These are phyloP conservation scores for Yarrowia sp. DNA, from an alignment of 805 yeast genomes.

Conservation along the genomic window DNA sequence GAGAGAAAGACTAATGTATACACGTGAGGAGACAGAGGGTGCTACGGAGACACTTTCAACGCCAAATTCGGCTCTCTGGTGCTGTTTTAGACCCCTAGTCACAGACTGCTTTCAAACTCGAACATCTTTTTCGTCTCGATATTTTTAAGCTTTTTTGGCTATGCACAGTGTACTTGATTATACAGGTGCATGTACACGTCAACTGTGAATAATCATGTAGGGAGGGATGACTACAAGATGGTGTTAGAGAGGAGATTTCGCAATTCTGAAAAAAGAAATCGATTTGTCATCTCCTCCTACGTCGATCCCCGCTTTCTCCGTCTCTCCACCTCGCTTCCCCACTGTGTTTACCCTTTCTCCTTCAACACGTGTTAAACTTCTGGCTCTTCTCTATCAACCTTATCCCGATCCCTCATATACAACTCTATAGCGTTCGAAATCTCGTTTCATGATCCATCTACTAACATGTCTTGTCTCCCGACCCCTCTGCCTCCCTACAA, in stretches of 20 bases:
- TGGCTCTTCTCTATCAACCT: slow-evolving; percentile 12
- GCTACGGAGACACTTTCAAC: too few species aligned
- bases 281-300: too few species aligned
- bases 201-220: slow-evolving; percentile 13
- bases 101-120: slow-evolving; percentile 17
- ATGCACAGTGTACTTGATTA: neutral
- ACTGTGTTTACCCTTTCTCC: neutral
- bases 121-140: neutral
- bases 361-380: slow-evolving; percentile 9
- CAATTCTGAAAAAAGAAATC: neutral
- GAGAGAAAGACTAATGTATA: too few species aligned
- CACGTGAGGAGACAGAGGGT: too few species aligned
- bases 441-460: neutral
- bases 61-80: too few species aligned
- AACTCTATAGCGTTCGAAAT: slow-evolving; percentile 29
- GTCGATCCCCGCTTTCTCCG: neutral
- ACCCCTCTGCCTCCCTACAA: slow-evolving; percentile 16
- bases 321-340: neutral
- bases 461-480: slow-evolving; percentile 1
- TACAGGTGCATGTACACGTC: slow-evolving; percentile 22
- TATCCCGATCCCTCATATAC: slow-evolving; percentile 8
- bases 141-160: neutral
- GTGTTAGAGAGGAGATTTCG: neutral
- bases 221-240: neutral
- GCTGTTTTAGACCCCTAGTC: neutral